Conservation (phyloP, 768 basidiomycete genomes). For the Mycena crocata region DNA sequence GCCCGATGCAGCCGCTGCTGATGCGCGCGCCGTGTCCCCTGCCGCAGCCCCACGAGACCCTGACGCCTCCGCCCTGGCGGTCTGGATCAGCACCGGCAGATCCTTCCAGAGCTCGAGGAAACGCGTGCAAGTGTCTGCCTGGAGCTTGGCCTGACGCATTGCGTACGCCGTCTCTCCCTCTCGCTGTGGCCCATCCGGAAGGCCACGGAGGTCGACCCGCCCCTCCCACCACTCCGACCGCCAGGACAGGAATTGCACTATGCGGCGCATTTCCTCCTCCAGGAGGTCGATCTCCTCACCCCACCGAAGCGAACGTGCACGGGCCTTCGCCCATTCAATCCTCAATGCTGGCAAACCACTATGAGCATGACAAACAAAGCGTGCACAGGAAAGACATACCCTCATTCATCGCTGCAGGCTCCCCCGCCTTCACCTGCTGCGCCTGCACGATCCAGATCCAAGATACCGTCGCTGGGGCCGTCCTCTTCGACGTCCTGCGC, state of each 20-base stretch:
- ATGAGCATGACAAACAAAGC: no score
- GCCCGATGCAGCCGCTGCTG: no score
- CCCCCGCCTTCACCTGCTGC: not conserved
- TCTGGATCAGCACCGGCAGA: not conserved
- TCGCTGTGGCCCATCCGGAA: not conserved
- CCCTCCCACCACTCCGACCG: not conserved
- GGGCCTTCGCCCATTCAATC: conserved; percentile 38
- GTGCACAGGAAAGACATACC: no score
- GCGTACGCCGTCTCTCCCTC: not conserved
- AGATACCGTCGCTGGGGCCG: not conserved
- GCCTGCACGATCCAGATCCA: not conserved
- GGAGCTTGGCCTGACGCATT: not conserved
- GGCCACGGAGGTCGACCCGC: not conserved
- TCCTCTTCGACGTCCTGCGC: not conserved
- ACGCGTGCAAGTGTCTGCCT: not conserved
- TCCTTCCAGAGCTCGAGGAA: not conserved
- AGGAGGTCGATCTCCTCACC: conserved; percentile 36
- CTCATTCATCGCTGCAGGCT: no score
- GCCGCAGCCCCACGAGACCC: not conserved
- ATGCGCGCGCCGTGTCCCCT: no score
- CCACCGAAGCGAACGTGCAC: conserved; percentile 34
- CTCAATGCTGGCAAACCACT: conserved; percentile 13
- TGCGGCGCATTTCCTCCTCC: conserved; percentile 40
- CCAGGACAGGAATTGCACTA: no score
- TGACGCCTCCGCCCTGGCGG: not conserved